Percentiles rank a stretch among this genome's conserved stretches.
These are phyloP conservation scores for Epichloe festucae DNA, from an alignment of 2,329 filamentous ascomycete species.

Conservation along the genomic window DNA sequence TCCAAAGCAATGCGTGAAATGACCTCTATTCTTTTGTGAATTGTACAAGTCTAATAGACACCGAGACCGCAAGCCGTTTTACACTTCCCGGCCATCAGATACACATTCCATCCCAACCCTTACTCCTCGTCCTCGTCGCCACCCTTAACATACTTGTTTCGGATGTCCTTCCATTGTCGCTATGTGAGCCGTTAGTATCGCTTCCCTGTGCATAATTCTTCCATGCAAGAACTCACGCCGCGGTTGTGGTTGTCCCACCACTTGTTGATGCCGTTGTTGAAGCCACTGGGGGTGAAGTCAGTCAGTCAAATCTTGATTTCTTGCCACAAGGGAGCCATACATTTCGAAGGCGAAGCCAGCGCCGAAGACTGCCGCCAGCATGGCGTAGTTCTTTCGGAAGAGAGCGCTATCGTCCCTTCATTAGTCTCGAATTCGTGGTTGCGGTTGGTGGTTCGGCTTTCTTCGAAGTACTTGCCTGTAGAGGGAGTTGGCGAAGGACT, in stretches of 20 bases:
- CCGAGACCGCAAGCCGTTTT: constrained; percentile 6
- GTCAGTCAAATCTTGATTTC: constrained; percentile 11
- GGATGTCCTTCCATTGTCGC: constrained; percentile 99
- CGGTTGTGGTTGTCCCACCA: constrained; percentile 86
- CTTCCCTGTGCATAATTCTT: background rate
- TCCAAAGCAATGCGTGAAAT: background rate
- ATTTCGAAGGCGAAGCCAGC: constrained; percentile 86
- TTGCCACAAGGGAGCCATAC: constrained; percentile 41
- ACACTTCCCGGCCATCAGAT: constrained; percentile 6
- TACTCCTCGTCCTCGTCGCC: constrained; percentile 51
- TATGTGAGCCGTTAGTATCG: constrained; percentile 27
- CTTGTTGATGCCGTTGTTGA: constrained; percentile 68
- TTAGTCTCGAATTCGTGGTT: constrained; percentile 13
- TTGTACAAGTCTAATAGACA: constrained; percentile 22
- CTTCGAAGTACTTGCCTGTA: constrained; percentile 25
- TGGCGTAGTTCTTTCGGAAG: constrained; percentile 77
- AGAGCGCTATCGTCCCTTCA: constrained; percentile 46
- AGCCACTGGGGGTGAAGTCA: constrained; percentile 47
- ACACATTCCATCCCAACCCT: constrained; percentile 1
- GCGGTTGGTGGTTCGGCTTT: constrained; percentile 7
- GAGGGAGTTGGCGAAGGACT: constrained; percentile 23
- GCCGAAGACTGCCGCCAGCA: constrained; percentile 76
- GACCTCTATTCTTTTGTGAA: constrained; percentile 18
- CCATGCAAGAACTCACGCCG: constrained; percentile 55
- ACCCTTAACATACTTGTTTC: constrained; percentile 67